Conservation (phyloP, 163 green algal species). For the Chloroidium sp. region DNA sequence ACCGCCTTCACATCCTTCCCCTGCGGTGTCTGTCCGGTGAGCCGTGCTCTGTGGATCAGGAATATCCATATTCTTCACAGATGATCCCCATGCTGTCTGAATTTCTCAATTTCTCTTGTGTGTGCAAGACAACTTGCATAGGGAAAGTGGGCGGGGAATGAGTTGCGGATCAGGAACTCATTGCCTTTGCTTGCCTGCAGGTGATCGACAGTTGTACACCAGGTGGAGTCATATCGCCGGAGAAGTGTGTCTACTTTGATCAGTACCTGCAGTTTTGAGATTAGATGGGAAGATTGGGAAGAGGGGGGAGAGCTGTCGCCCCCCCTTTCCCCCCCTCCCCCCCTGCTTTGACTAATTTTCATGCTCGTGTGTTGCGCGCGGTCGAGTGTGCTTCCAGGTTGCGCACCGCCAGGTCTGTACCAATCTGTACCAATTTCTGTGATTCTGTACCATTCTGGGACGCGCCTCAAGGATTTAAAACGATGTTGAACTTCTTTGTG, state of each 20-base stretch:
- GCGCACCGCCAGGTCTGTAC: not conserved
- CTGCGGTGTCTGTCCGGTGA: slow-evolving; percentile 81
- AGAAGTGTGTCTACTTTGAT: slow-evolving; percentile 69
- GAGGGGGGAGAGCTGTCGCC: not conserved
- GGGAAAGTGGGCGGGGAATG: not conserved
- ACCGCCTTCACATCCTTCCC: slow-evolving; percentile 65
- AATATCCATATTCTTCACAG: not conserved
- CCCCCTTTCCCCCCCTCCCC: not conserved
- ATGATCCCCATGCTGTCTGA: not conserved
- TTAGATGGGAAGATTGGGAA: not conserved
- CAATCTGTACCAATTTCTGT: not conserved
- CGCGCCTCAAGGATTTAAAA: not conserved
- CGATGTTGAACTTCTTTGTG: not conserved
- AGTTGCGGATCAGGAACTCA: not conserved
- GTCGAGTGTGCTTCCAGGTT: no score
- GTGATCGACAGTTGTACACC: slow-evolving; percentile 54
- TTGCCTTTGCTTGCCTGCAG: not conserved
- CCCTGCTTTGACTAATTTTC: not conserved
- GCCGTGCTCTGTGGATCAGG: not conserved
- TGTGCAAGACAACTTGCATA: not conserved
- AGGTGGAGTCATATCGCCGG: slow-evolving; percentile 59
- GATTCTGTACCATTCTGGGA: not conserved
- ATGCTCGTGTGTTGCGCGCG: no score
- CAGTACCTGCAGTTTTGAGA: slow-evolving; percentile 23
- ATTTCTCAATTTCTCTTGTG: not conserved